Base-by-base conservation (phyloP, 2,329 filamentous ascomycete species). In the Aspergillus latus region DNA sequence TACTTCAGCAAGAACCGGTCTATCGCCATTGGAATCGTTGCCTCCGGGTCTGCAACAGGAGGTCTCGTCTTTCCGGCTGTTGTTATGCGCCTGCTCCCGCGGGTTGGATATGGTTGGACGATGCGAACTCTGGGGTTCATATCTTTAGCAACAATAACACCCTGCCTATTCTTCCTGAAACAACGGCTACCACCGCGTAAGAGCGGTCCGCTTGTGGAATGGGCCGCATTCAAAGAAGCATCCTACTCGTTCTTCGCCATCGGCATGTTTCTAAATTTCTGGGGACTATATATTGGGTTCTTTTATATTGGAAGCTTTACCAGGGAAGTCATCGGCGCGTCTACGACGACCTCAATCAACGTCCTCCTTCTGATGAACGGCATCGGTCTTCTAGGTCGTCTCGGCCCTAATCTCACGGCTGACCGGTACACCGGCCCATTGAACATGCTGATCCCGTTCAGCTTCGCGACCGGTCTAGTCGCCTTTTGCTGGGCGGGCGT, bases 291-390 rank as follows among this genome's bases (percentile, higher is more conserved):
- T 62, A 74, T 83, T 61, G 80, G 76, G 2, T 82, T 78, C 62
- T 83, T 82, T 59, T 77, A 77, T 59, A 67, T 79, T 30, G 72
- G 73, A 26, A 75, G 69, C 49, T 79, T 76, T 62, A 71, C 67
- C 42, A 71, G 69, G 34, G 63, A 72, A 21, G 62, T 74, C 43
- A 69, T 80, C 40, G 72, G 73, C 2, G 65, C 79, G 2, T 69
- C 73, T 0, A 72, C 78, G 52, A 65, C 70, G 1, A 72, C 74
- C 51, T 78, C 84, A 4, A 79, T 88, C 48, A 81, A 86, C 63
- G 69, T 89, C 6, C 74, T 90, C 10, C 76, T 89, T 28, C 74
- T 89, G 3, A 75, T 88, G 65, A 90, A 89, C 70, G 84, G 82
- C 16, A 76, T 85, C 9, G 84, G 86, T 1, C 54, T 83, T 10